phyloP scores from a whole-genome alignment of 495 filamentous ascomycete species.

The Daldinia decipiens region DNA sequence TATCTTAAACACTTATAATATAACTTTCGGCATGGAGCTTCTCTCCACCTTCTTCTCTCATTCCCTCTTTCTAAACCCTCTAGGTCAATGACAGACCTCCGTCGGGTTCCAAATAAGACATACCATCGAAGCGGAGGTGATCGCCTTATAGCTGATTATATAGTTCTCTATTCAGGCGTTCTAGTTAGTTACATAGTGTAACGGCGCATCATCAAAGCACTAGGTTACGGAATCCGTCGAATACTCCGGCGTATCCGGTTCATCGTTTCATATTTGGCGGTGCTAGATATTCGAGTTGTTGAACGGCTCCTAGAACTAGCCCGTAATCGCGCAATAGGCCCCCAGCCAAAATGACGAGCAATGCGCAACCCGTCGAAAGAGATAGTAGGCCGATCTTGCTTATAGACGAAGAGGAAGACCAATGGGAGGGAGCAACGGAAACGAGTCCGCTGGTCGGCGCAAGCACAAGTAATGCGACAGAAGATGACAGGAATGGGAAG shows the following conservation, averaged over 20 bases:
- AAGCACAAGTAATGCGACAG: constrained; percentile 20
- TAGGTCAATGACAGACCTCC: constrained; percentile 9
- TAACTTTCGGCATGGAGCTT: constrained; percentile 21
- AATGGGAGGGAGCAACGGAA: constrained; percentile 49
- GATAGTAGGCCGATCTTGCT: constrained; percentile 33
- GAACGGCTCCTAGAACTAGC: background rate
- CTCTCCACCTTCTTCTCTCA: constrained; percentile 11
- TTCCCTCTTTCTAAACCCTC: constrained; percentile 12
- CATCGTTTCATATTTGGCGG: background rate
- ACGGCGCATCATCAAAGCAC: background rate
- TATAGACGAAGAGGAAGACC: constrained; percentile 36
- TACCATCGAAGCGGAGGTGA: background rate
- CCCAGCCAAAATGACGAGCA: constrained; percentile 35
- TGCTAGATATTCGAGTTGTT: background rate
- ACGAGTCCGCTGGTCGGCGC: constrained; percentile 54
- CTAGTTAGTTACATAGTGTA: background rate
- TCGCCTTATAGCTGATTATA: background rate
- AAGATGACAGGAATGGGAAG: constrained; percentile 17
- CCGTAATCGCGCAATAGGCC: background rate
- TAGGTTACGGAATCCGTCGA: background rate
- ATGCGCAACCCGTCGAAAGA: constrained; percentile 16
- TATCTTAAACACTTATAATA: constrained; percentile 7
- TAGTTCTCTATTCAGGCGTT: background rate
- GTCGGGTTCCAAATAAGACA: constrained; percentile 9
- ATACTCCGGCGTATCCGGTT: constrained; percentile 18